These are phyloP conservation scores for Crassisporium funariophilum DNA, from an alignment of 768 basidiomycete species.

Conservation along the genomic window DNA sequence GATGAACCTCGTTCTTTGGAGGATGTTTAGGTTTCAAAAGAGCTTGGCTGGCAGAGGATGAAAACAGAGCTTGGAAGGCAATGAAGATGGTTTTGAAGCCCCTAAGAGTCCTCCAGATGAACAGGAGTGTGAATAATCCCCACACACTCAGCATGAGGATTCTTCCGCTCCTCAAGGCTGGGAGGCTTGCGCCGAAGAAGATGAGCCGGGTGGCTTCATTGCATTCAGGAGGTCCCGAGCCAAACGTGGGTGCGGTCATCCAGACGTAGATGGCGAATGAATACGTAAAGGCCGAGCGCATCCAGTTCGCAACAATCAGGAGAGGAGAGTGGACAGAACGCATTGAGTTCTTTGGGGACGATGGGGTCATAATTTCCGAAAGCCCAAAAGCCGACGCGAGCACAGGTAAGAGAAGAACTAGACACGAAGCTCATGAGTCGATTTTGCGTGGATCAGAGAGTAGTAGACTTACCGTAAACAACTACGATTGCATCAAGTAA, in stretches of 20 bases:
- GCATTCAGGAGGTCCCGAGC: conserved; percentile 20
- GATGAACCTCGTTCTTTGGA: conserved; percentile 21
- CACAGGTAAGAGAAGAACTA: conserved; percentile 25
- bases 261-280: conserved; percentile 29
- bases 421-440: neutral
- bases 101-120: conserved; percentile 19
- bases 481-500: conserved; percentile 29
- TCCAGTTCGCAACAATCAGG: conserved; percentile 28
- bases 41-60: conserved; percentile 17
- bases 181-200: conserved; percentile 28
- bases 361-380: conserved; percentile 18
- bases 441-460: neutral
- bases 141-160: conserved; percentile 22
- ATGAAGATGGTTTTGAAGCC: conserved; percentile 19
- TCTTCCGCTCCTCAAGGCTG: conserved; percentile 23
- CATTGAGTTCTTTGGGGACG: conserved; percentile 16
- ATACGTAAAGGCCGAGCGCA: conserved; percentile 28
- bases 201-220: conserved; percentile 24
- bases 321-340: conserved; percentile 25
- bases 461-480: conserved; percentile 21
- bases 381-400: conserved; percentile 28
- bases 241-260: conserved; percentile 25
- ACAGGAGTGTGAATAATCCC: conserved; percentile 20
- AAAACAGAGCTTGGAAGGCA: conserved; percentile 20
- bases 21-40: conserved; percentile 21